These are phyloP conservation scores for Metarhizium album DNA, from an alignment of 2,329 filamentous ascomycete species.

Conservation along the genomic window DNA sequence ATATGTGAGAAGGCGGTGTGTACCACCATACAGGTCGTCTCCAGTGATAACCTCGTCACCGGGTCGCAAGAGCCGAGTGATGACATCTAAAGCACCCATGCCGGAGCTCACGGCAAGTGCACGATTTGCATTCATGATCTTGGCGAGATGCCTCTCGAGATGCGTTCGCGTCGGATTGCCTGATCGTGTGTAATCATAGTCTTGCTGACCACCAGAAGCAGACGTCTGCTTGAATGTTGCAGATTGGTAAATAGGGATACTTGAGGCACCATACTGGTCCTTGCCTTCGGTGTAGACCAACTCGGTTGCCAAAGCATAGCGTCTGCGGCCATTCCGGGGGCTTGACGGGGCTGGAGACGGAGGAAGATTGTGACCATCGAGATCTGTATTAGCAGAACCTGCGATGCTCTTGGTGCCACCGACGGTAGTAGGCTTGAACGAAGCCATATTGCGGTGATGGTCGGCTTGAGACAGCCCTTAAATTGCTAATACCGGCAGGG, in stretches of 20 bases:
- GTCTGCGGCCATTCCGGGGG: slow-evolving; percentile 66
- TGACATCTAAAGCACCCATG: slow-evolving; percentile 96
- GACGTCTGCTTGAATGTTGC: slow-evolving; percentile 95
- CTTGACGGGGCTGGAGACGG: slow-evolving; percentile 90
- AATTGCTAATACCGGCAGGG: not conserved
- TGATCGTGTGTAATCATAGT: slow-evolving; percentile 97
- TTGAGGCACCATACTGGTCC: slow-evolving; percentile 95
- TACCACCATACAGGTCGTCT: slow-evolving; percentile 92
- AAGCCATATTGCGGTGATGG: not conserved
- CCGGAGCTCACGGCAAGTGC: slow-evolving; percentile 90
- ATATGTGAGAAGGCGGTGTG: slow-evolving; percentile 87
- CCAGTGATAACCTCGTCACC: slow-evolving; percentile 97
- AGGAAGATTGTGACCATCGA: slow-evolving; percentile 75
- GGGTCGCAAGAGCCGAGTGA: slow-evolving; percentile 78
- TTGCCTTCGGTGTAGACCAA: slow-evolving; percentile 91
- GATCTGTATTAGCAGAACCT: slow-evolving; percentile 46
- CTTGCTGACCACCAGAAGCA: slow-evolving; percentile 63
- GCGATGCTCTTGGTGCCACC: not conserved
- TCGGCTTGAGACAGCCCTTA: not conserved
- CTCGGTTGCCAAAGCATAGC: slow-evolving; percentile 91
- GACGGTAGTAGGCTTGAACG: not conserved
- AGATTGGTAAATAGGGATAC: slow-evolving; percentile 95
- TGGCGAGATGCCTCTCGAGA: slow-evolving; percentile 90
- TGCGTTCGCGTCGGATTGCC: slow-evolving; percentile 95
- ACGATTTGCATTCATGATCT: slow-evolving; percentile 94